phyloP scores from a whole-genome alignment of 2,329 filamentous ascomycete species.

The Pseudogymnoascus sp. region DNA sequence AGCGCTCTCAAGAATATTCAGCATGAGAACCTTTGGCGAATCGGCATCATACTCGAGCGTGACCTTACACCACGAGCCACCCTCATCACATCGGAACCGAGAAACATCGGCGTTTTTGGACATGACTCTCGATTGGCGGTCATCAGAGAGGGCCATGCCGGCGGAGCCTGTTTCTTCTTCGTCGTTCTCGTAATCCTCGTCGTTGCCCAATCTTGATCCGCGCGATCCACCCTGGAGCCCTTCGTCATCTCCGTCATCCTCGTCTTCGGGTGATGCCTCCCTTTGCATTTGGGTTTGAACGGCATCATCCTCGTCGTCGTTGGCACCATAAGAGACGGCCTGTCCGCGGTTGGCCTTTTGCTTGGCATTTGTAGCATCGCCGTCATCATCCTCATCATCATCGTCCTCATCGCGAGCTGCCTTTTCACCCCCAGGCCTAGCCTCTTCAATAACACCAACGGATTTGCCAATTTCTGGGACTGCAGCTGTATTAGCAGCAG shows the following conservation, averaged over 20 bases:
- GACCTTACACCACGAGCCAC: constrained; percentile 69
- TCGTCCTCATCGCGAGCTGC: constrained; percentile 46
- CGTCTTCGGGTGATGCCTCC: constrained; percentile 48
- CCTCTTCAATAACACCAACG: constrained; percentile 47
- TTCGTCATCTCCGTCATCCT: constrained; percentile 47
- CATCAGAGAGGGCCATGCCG: constrained; percentile 16
- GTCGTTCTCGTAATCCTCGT: constrained; percentile 30
- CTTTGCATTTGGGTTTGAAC: constrained; percentile 57
- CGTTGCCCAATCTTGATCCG: constrained; percentile 22
- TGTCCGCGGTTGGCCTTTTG: constrained; percentile 68
- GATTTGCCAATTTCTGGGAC: constrained; percentile 68
- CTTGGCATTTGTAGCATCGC: constrained; percentile 68
- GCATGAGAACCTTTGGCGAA: constrained; percentile 85
- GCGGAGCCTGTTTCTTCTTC: constrained; percentile 21
- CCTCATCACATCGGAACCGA: constrained; percentile 71
- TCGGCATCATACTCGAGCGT: constrained; percentile 73
- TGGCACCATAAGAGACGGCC: constrained; percentile 81
- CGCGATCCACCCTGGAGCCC: constrained; percentile 43
- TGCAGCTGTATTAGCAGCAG: constrained; percentile 53
- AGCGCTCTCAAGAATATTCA: constrained; percentile 78
- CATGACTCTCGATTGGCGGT: constrained; percentile 56
- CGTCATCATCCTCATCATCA: constrained; percentile 69
- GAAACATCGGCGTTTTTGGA: constrained; percentile 58
- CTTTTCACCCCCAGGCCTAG: constrained; percentile 32
- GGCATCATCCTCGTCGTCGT: constrained; percentile 82